These are phyloP conservation scores for Botrytis paeoniae DNA, from an alignment of 2,329 filamentous ascomycete species.

Conservation along the genomic window DNA sequence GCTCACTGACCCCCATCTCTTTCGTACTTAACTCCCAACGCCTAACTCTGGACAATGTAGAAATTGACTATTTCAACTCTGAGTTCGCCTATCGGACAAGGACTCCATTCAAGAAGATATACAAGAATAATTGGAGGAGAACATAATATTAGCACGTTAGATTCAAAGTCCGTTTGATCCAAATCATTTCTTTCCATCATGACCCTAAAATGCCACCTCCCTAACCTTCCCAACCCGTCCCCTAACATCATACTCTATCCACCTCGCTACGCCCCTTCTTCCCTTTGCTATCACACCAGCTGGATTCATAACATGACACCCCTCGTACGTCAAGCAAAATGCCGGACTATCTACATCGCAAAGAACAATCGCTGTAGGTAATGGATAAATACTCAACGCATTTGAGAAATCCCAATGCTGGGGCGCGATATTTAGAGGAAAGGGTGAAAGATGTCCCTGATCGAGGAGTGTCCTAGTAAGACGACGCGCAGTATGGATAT, in stretches of 20 bases:
- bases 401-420: constrained; percentile 86
- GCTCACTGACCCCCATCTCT: not conserved
- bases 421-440: constrained; percentile 73
- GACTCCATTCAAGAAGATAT: not conserved
- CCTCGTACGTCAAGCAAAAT: constrained; percentile 89
- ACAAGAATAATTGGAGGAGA: not conserved
- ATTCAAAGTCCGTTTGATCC: not conserved
- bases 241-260: constrained; percentile 79
- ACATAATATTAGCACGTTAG: not conserved
- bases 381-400: constrained; percentile 76
- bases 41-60: not conserved
- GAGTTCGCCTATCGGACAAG: not conserved
- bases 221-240: constrained; percentile 34
- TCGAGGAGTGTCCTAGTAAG: constrained; percentile 90
- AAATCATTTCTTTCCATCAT: not conserved
- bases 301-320: constrained; percentile 94
- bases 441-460: constrained; percentile 85
- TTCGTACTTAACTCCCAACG: not conserved
- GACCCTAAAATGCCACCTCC: constrained; percentile 33
- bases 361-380: constrained; percentile 80
- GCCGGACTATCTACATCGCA: constrained; percentile 78
- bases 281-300: constrained; percentile 70
- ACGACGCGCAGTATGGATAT: constrained; percentile 61
- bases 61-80: not conserved
- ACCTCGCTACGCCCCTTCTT: constrained; percentile 66